Base-by-base conservation (phyloP, 1,284 basidiomycete species). In the Afroboletus lepidellus region DNA sequence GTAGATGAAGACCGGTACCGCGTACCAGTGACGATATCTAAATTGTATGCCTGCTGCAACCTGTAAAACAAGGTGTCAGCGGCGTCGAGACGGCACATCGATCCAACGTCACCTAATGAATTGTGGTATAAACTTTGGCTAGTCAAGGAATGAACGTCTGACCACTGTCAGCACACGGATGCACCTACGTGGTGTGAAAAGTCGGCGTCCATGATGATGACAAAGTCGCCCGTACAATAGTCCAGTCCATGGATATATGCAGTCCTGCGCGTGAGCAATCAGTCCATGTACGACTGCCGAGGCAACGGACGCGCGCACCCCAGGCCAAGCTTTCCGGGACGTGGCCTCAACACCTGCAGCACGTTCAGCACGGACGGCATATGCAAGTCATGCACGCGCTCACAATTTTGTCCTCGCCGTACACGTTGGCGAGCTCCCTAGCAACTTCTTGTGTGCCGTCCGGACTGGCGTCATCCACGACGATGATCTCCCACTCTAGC, bases 121-220 rank as follows among this genome's bases (percentile, higher is more conserved):
- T 69, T 92, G 86, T 12, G 90, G 90, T 55, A 94, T 92, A 66
- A 93, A 94, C 73, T 93, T 94, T 41, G 92, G 91, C 91, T 92
- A 8, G 46, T 45, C 18, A 21, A 42, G 12, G 12, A 12, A 30
- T 67, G 33, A 66, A 51, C 37, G 41, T 12, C 6, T 3, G n/a
- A 24, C 32, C 8, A 24, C 24, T 3, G 23, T 37, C 11, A 24
- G 21, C 16, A 15, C 7, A 45, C 32, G 13, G 29, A 42, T 49
- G 13, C 41, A 72, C 86, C 48, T 71, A 93, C 92, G 65, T 96
- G 93, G 68, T 96, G 93, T 12, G 92, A 94, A 70, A 96, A 95
- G 72, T 96, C 93, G 46, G 93, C 93, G 65, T 96, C 93, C 93
- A 96, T 96, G 70, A 96, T 95, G 65, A 95, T 91, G 32, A 94